A percentile compares a stretch with the other conserved stretches of the same genome.
Evolutionary conservation across 192 early-diverging fungal genomes (phyloP).

Genomic region (Coemansia sp.): DNA sequence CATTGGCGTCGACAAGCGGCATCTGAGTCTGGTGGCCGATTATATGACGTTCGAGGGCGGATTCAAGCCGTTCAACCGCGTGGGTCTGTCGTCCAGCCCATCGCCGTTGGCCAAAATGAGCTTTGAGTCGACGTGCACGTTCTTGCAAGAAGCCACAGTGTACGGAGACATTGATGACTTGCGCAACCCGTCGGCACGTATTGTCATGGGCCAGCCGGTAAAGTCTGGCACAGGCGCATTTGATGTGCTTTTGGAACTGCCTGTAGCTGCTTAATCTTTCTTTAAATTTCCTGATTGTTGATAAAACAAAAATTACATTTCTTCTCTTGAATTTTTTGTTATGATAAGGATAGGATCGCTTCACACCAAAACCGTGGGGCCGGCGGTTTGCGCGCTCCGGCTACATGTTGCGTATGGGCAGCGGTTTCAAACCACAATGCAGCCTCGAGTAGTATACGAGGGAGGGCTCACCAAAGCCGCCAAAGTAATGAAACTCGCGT

Average conservation of each 20-base stretch:
- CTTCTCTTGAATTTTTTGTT: not conserved
- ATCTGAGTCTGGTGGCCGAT: constrained; percentile 95
- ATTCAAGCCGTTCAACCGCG: constrained; percentile 97
- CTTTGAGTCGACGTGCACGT: constrained; percentile 94
- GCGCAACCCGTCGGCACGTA: constrained; percentile 85
- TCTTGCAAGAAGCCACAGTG: constrained; percentile 89
- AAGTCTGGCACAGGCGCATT: constrained; percentile 92
- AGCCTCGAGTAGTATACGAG: constrained; percentile 20
- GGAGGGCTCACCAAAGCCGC: constrained; percentile 42
- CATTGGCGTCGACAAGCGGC: constrained; percentile 91
- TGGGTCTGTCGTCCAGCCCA: constrained; percentile 87
- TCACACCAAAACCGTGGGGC: not conserved
- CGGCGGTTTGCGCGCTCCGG: not conserved
- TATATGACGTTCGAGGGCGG: constrained; percentile 99
- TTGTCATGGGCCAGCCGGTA: constrained; percentile 93
- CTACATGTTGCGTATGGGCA: not conserved
- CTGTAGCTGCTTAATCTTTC: constrained; percentile 3
- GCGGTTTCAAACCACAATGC: constrained; percentile 8
- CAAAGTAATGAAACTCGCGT: constrained; percentile 49
- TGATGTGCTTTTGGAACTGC: constrained; percentile 66
- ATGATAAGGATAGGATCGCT: not conserved
- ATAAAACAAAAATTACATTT: not conserved
- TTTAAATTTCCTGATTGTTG: not conserved
- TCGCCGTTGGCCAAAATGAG: constrained; percentile 98
- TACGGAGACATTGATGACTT: constrained; percentile 88